Percentiles rank a stretch among this genome's conserved stretches.
Conservation (phyloP, 2,329 filamentous ascomycete genomes). For the Ophiostoma perfectum region DNA sequence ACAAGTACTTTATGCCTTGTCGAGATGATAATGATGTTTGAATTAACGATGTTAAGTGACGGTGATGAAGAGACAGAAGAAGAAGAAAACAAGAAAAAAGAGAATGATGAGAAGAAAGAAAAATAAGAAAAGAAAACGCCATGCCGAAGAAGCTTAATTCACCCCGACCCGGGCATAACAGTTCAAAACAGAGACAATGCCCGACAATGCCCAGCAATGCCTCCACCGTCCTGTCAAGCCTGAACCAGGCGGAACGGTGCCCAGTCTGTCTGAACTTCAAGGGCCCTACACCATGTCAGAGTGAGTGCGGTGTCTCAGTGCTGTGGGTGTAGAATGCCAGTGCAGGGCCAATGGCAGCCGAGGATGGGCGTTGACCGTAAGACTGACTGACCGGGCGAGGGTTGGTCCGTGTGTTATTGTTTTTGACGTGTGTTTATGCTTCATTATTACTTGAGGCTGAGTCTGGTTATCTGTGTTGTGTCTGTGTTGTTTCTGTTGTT, state of each 20-base stretch:
- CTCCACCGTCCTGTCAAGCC: not conserved
- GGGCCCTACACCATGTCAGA: too few species aligned
- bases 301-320: too few species aligned
- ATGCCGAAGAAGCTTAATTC: not conserved
- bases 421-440: too few species aligned
- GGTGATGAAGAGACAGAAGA: not conserved
- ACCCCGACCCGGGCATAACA: not conserved
- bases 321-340: too few species aligned
- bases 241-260: too few species aligned
- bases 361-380: not conserved
- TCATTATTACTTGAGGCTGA: too few species aligned
- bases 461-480: not conserved
- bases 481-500: too few species aligned
- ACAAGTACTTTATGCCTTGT: too few species aligned
- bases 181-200: not conserved
- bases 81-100: not conserved
- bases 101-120: not conserved
- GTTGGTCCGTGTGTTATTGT: not conserved
- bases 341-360: too few species aligned
- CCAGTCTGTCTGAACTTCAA: not conserved
- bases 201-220: not conserved
- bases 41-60: not conserved
- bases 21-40: too few species aligned
- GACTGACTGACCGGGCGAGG: not conserved
- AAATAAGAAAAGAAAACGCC: not conserved